Evolutionary conservation across 2,329 filamentous ascomycete species (phyloP), one percentile per base, ranked within the genome.

Genomic region (Ceratocystis lukuohia): DNA sequence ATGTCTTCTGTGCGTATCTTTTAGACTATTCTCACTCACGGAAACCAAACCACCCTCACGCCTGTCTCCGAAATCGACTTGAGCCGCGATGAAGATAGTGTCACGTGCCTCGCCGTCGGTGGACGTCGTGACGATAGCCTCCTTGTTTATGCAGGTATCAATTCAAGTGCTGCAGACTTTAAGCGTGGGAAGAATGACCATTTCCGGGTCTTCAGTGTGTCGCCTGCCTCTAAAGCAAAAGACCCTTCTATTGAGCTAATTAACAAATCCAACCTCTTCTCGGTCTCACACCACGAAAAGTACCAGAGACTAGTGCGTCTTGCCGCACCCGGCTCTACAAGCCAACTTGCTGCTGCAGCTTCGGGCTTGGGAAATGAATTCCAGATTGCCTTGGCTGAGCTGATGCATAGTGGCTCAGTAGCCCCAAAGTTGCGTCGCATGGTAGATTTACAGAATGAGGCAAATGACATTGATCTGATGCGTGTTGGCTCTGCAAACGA

Each of bases 41-140:
- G 83, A 20, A 79, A 78, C 71, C 85, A 83, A 46, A 79, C 84
- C 66, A 83, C 86, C 61, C 77, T 90, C 62, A 81, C 85, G 69
- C 78, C 87, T 70, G 78, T 82, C 25, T 84, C 86, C 70, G 89
- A 96, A 71, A 80, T 93, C 72, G 85, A 91, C 68, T 84, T 96
- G 62, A 88, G 88, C 69, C 82, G 85, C 71, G 85, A 92, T 73
- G 92, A 96, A 77, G 93, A 97, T 76, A 95, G 88, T 66, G 89
- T 96, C 67, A 91, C 88, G 70, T 92, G 88, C 65, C 80, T 96
- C 62, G 90, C 86, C 53, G 84, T 88, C 64, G 85, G 90, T 70
- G 82, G 77, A 73, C 81, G 72, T 75, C 82, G 78, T 75, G 79
- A 78, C 63, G 85, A 80, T 71, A 74, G 80, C 56, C 59, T 78